Evolutionary conservation across 352 stramenopile species (phyloP).

Genomic region (Pythium brassicae): DNA sequence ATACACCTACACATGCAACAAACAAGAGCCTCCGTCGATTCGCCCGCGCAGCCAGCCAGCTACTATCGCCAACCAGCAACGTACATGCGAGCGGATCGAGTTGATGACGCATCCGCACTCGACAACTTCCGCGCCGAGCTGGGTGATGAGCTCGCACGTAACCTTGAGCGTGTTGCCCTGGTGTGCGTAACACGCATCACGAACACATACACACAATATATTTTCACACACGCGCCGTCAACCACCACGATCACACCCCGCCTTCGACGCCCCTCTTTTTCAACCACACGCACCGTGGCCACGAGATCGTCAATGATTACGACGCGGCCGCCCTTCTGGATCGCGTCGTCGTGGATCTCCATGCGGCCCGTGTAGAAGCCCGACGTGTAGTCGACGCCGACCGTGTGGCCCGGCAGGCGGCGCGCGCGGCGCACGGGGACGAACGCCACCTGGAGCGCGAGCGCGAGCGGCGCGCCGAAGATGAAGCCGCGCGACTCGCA

Average conservation of each 20-base stretch:
- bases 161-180: slow-evolving; percentile 80
- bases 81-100: slow-evolving; percentile 46
- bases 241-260: neutral
- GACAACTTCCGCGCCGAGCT: slow-evolving; percentile 63
- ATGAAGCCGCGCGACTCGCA: slow-evolving; percentile 79
- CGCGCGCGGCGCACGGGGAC: slow-evolving; percentile 67
- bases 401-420: slow-evolving; percentile 55
- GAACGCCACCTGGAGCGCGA: slow-evolving; percentile 61
- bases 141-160: slow-evolving; percentile 69
- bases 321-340: slow-evolving; percentile 58
- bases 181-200: neutral
- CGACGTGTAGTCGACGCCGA: slow-evolving; percentile 80
- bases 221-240: too few species aligned
- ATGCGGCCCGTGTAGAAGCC: slow-evolving; percentile 69
- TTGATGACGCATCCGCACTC: slow-evolving; percentile 81
- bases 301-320: slow-evolving; percentile 81
- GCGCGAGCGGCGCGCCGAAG: slow-evolving; percentile 68
- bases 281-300: slow-evolving; percentile 40
- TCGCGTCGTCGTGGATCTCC: slow-evolving; percentile 83
- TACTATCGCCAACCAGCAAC: neutral
- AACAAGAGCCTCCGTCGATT: neutral
- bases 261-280: too few species aligned
- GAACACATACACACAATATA: too few species aligned
- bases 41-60: too few species aligned
- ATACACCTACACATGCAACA: neutral